Base-by-base conservation (phyloP, 2,329 filamentous ascomycete genomes). In the Knoxdaviesia proteae region DNA sequence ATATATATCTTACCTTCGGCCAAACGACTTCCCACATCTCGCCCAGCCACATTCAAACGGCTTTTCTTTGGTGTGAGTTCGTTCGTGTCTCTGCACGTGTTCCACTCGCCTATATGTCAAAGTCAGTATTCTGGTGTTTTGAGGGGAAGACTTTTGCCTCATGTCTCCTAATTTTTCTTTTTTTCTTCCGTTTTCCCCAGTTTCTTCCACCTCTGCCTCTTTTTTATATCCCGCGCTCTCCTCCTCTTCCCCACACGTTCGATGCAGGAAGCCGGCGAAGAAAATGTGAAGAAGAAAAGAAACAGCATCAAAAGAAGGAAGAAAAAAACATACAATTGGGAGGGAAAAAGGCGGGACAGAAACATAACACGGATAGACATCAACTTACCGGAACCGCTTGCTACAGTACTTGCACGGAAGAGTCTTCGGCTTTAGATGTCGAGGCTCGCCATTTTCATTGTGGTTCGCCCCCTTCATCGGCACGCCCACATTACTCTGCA, bases 1-100 rank as follows among this genome's bases (percentile, higher is more conserved):
- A 43, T 38, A 36, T 45, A 47, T 34, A 47, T 43, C 70, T 64
- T 56, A 76, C 71, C 71, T 64, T 60, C 72, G 61, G 52, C 71
- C 70, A 58, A 76, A 77, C 2, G 66, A 72, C 58, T 75, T 75
- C 40, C 71, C 71, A 56, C 72, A 77, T 37, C 67, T 63, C 52
- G 65, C 64, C 68, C 70, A 74, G 47, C 52, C 61, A 50, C 72
- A 77, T 41, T 67, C 64, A 53, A 76, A 77, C 6, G 72, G 72
- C 55, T 76, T 76, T 58, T 76, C 72, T 52, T 76, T 76, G 49
- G 72, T 77, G 56, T 77, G 72, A 34, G 71, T 75, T 48, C 71
- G 65, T 56, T 75, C 71, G 54, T 77, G 72, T 53, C 72, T 64
- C 56, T 76, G 71, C 42, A 77, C 69, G 57, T 77, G 72, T 56